Percentiles rank a stretch among this genome's conserved stretches.
Evolutionary conservation across 345 rosid species (phyloP).

Genomic region (Eucalyptus curtisii): DNA sequence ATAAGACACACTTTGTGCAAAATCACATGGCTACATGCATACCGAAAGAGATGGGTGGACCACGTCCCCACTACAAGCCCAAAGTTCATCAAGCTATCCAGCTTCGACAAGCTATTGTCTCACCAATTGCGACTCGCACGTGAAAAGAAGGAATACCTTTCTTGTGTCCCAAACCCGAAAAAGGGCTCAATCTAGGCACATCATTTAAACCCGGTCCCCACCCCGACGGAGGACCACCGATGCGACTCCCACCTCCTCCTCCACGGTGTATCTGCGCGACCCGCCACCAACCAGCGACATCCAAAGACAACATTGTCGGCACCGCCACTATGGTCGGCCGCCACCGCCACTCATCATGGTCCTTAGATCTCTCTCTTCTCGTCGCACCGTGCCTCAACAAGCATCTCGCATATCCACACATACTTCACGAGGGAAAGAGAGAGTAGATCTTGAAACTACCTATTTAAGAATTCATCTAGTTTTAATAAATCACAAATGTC

Average conservation of each 20-base stretch:
- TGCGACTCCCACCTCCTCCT: background rate
- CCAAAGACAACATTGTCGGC: background rate
- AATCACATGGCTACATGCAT: background rate
- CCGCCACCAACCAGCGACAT: background rate
- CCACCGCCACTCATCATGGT: background rate
- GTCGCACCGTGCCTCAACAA: background rate
- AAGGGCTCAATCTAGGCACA: background rate
- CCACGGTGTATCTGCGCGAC: background rate
- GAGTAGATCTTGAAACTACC: background rate
- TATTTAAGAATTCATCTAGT: background rate
- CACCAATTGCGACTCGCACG: background rate
- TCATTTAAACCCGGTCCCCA: background rate
- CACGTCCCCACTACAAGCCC: background rate
- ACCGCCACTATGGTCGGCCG: rapidly evolving
- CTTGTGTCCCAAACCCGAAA: background rate
- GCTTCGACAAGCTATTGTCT: background rate
- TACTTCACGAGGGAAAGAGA: background rate
- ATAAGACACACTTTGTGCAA: background rate
- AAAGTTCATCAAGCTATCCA: background rate
- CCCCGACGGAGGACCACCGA: background rate
- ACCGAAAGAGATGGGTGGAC: background rate
- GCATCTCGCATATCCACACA: background rate
- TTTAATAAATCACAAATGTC: background rate
- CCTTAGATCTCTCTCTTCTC: background rate
- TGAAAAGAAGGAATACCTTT: background rate